Conservation (phyloP, 768 basidiomycete species). For the Termitomyces sp. region DNA sequence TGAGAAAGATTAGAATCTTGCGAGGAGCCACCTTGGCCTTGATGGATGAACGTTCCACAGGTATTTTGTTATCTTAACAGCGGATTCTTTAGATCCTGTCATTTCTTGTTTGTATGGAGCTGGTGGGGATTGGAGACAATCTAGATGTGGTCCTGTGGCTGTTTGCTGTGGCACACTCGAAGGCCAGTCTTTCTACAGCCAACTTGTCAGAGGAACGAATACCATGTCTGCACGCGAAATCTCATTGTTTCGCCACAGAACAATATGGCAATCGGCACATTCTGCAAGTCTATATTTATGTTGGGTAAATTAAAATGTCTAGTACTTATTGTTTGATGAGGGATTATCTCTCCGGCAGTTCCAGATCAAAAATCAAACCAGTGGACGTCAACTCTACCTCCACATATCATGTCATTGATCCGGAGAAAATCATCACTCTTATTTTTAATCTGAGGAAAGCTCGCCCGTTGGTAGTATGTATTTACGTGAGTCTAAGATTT, state of each 20-base stretch:
- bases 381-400: neutral
- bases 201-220: neutral
- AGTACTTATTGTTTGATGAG: neutral
- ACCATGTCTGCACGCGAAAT: too few species aligned
- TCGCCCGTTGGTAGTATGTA: too few species aligned
- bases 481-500: too few species aligned
- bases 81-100: neutral
- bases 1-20: constrained; percentile 39
- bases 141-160: neutral
- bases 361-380: neutral
- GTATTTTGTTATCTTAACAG: constrained; percentile 38
- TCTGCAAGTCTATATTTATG: neutral
- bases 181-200: neutral
- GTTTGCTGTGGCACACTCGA: too few species aligned
- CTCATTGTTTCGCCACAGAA: too few species aligned
- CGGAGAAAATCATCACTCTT: neutral
- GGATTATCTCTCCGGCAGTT: too few species aligned
- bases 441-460: too few species aligned
- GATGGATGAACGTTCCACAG: constrained; percentile 43
- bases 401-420: neutral
- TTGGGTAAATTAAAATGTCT: too few species aligned
- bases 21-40: constrained; percentile 46
- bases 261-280: neutral
- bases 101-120: neutral
- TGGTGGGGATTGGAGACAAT: neutral